These are phyloP conservation scores for Penicillium lagena DNA, from an alignment of 495 filamentous ascomycete genomes.

Conservation along the genomic window DNA sequence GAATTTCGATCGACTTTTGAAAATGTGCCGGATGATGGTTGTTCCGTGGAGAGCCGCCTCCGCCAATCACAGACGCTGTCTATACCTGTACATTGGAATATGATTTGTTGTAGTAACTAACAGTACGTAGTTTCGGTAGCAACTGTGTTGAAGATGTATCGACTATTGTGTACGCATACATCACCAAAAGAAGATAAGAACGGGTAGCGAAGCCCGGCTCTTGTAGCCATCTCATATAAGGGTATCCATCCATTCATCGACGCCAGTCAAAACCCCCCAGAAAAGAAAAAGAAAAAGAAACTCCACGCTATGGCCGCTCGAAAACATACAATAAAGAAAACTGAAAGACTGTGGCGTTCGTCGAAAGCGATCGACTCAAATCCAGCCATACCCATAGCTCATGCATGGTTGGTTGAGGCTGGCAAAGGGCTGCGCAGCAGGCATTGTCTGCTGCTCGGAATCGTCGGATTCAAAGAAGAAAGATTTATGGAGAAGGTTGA, in stretches of 20 bases:
- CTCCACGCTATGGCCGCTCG: slow-evolving; percentile 34
- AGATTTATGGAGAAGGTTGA: slow-evolving; percentile 36
- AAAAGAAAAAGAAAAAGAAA: slow-evolving; percentile 15
- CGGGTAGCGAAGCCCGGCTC: background rate
- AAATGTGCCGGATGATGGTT: slow-evolving; percentile 4
- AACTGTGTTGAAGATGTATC: slow-evolving; percentile 6
- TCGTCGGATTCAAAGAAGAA: slow-evolving; percentile 43
- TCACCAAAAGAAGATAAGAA: background rate
- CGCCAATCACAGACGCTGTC: slow-evolving; percentile 1
- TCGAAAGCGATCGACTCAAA: slow-evolving; percentile 15
- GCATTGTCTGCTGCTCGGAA: slow-evolving; percentile 22
- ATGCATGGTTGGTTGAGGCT: slow-evolving; percentile 29
- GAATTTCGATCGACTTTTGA: background rate
- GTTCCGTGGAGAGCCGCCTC: slow-evolving; percentile 1
- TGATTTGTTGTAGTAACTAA: too few species aligned
- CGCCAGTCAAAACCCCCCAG: slow-evolving; percentile 5
- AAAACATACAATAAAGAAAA: slow-evolving; percentile 8
- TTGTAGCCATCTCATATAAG: slow-evolving; percentile 12
- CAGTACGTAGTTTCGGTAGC: background rate
- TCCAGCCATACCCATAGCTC: slow-evolving; percentile 39
- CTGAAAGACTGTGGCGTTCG: background rate
- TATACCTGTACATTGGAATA: too few species aligned
- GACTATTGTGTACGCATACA: slow-evolving; percentile 2
- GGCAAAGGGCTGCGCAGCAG: slow-evolving; percentile 20
- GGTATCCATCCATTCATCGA: slow-evolving; percentile 25